phyloP scores from a whole-genome alignment of 306 rosid species.

The Quercus suber region DNA sequence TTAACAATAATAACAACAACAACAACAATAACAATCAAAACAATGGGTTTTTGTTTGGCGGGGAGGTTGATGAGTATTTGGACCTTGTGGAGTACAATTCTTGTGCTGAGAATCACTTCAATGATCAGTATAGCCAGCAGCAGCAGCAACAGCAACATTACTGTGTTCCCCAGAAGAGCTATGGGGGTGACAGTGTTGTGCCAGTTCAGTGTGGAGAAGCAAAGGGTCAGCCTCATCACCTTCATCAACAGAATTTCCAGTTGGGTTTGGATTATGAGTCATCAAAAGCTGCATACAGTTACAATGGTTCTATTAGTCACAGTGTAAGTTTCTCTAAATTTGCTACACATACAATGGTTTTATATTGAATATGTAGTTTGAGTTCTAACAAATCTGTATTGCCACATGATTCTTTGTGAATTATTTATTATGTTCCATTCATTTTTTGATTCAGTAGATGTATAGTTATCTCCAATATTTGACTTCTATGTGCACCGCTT shows the following conservation, averaged over 20 bases:
- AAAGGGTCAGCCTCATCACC: conserved; percentile 31
- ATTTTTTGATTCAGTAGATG: not conserved
- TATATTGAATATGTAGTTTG: not conserved
- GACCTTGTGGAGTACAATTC: conserved; percentile 75
- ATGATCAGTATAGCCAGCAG: conserved; percentile 20
- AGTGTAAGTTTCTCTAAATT: conserved; percentile 39
- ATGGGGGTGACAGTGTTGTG: conserved; percentile 71
- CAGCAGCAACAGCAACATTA: conserved; percentile 26
- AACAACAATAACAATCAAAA: conserved; percentile 26
- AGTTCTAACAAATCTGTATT: not conserved
- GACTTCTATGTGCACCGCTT: conserved; percentile 10
- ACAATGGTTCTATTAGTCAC: conserved; percentile 57
- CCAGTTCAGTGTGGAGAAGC: conserved; percentile 55
- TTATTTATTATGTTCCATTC: too few relatives aligned
- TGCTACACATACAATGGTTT: not conserved
- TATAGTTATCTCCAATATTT: not conserved
- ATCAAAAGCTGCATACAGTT: conserved; percentile 51
- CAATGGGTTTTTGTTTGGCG: conserved; percentile 54
- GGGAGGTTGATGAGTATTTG: conserved; percentile 86
- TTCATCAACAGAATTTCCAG: conserved; percentile 49
- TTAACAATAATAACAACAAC: not conserved
- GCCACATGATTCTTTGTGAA: not conserved
- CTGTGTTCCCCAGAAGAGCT: conserved; percentile 36
- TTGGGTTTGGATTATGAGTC: conserved; percentile 63
- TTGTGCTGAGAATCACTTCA: conserved; percentile 33